Conservation (phyloP, 192 early-diverging fungal species). For the Coemansia erecta region DNA sequence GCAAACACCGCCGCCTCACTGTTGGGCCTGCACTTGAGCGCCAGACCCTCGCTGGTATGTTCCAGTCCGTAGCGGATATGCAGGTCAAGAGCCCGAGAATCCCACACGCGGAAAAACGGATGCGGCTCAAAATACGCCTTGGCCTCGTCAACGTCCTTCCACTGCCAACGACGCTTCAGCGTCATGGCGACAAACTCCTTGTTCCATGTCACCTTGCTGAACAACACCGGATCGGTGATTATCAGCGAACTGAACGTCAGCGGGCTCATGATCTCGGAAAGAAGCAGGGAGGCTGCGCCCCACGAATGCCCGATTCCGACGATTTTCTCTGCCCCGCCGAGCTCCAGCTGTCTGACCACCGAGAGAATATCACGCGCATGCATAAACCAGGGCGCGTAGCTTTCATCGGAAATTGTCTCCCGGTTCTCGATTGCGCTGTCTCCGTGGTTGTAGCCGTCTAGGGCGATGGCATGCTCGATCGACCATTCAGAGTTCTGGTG, state of each 20-base stretch:
- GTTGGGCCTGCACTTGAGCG: conserved; percentile 39
- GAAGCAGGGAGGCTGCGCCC: conserved; percentile 42
- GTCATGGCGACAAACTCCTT: conserved; percentile 9
- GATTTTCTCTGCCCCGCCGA: neutral
- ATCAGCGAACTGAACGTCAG: conserved; percentile 28
- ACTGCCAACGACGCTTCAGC: conserved; percentile 18
- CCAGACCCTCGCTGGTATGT: neutral
- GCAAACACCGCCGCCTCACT: conserved; percentile 32
- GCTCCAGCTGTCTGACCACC: conserved; percentile 25
- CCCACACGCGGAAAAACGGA: conserved; percentile 33
- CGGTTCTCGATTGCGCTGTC: conserved; percentile 50
- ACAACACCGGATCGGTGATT: conserved; percentile 36
- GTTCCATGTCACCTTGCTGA: neutral
- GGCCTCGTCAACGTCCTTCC: conserved; percentile 12
- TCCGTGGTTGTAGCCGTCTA: conserved; percentile 51
- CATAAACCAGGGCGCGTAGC: conserved; percentile 27
- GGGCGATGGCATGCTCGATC: conserved; percentile 31
- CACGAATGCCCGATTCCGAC: conserved; percentile 53
- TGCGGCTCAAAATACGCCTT: conserved; percentile 34
- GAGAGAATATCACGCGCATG: conserved; percentile 39
- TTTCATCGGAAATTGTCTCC: conserved; percentile 9
- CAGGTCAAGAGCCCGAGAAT: conserved; percentile 28
- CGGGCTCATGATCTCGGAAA: conserved; percentile 32
- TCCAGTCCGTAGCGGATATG: conserved; percentile 34
- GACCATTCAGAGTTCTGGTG: conserved; percentile 14